A percentile compares a stretch with the other conserved stretches of the same genome.
phyloP scores from a whole-genome alignment of 2,329 filamentous ascomycete genomes.

The Fusarium sp. region DNA sequence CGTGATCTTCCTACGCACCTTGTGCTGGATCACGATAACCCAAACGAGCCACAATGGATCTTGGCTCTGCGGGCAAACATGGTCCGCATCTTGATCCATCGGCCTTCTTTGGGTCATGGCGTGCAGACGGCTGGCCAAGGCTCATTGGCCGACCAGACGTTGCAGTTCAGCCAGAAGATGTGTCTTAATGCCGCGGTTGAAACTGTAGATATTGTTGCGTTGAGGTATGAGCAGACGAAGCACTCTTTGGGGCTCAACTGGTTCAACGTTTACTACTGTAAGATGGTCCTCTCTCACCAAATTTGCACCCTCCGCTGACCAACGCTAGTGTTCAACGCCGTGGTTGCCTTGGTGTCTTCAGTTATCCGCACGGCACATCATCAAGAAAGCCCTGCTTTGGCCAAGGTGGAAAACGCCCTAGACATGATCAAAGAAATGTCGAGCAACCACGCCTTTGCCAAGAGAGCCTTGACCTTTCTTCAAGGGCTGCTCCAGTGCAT shows the following conservation, averaged over 20 bases:
- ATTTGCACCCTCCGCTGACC: neutral
- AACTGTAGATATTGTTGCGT: neutral
- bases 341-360: neutral
- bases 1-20: neutral
- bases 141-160: neutral
- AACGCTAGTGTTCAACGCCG: neutral
- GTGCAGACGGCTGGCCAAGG: neutral
- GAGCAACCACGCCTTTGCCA: neutral
- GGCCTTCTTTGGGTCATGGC: neutral
- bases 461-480: neutral
- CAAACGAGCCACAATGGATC: neutral
- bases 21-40: neutral
- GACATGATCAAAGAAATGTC: neutral
- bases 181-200: neutral
- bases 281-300: neutral
- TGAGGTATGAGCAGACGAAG: neutral
- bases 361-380: neutral
- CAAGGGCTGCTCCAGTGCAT: neutral
- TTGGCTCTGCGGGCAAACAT: neutral
- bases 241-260: neutral
- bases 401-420: neutral
- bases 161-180: neutral
- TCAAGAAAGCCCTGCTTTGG: neutral
- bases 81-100: neutral
- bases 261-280: neutral